Evolutionary conservation across 2,329 filamentous ascomycete species (phyloP), one percentile per base, ranked within the genome.

Genomic region (Trichoderma brevicompactum): DNA sequence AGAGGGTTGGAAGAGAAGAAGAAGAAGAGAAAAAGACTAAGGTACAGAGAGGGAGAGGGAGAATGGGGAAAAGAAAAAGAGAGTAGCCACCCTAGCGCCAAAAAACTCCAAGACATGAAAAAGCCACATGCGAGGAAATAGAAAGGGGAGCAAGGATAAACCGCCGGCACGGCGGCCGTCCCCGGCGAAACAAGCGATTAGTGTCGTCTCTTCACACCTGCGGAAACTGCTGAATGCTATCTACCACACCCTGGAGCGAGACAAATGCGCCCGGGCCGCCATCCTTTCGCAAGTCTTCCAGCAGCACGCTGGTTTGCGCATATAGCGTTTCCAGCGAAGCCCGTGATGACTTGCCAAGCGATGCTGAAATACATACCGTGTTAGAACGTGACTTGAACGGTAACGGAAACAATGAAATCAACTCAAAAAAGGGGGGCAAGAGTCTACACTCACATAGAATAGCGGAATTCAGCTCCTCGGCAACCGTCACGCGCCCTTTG

Each of bases 391-490:
- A 34, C 5, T n/a, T 23, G 41, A 7, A 53, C 44, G 41, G 17
- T 12, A 41, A 10, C n/a, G 6, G 13, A 5, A n/a, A 10, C 19
- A 23, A 2, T 2, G 10, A n/a, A 17, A 38, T 15, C 7, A 19
- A 53, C 5, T 3, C 12, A 2, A 10, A 19, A 46, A 23, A 19
- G 7, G 8, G n/a, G 17, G 17, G 8, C 23, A 28, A 28, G 23
- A 28, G 5, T 28, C 23, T 28, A 5, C 23, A 83, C 88, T 80
- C 81, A 96, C 93, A 88, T 67, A 99, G 78, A 71, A 99, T 97
- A 53, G 92, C 94, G 67, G 92, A 92, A 77, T 98, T 98, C 65
- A 99, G 82, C 76, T 97, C 94, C 79, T 99, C 95, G 8, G 94
- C 94, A 46, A 98, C 92, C 17, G 87, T 83, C 17, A 89, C 86